These are phyloP conservation scores for Ceratobasidium sp. DNA, from an alignment of 1,284 basidiomycete species.

Conservation along the genomic window DNA sequence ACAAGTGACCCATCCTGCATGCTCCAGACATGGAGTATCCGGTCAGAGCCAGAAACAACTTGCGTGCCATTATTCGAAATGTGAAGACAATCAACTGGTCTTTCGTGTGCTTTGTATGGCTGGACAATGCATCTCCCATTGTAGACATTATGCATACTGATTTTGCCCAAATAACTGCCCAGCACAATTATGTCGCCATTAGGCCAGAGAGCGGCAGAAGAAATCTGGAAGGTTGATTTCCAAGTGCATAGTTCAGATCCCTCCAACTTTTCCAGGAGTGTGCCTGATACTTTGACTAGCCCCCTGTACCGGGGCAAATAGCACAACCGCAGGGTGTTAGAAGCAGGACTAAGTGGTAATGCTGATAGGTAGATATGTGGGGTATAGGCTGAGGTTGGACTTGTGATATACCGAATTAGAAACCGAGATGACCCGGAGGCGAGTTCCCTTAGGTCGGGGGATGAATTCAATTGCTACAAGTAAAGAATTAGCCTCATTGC, in stretches of 20 bases:
- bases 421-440: background rate
- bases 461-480: background rate
- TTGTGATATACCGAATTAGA: background rate
- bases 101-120: background rate
- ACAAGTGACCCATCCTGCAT: background rate
- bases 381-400: background rate
- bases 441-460: background rate
- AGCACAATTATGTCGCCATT: background rate
- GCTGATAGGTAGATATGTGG: constrained; percentile 30
- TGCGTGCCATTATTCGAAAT: background rate
- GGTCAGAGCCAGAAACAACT: background rate
- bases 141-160: background rate
- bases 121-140: background rate
- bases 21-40: background rate
- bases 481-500: background rate
- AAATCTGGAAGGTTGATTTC: background rate
- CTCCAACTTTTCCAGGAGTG: background rate
- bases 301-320: background rate
- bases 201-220: background rate
- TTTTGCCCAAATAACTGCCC: background rate
- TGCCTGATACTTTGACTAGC: background rate
- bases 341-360: background rate
- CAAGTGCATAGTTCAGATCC: background rate
- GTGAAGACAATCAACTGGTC: background rate
- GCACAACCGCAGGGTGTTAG: background rate